Evolutionary conservation across 2,329 filamentous ascomycete species (phyloP), one percentile per base, ranked within the genome.

Genomic region (Bipolaris zeicola): DNA sequence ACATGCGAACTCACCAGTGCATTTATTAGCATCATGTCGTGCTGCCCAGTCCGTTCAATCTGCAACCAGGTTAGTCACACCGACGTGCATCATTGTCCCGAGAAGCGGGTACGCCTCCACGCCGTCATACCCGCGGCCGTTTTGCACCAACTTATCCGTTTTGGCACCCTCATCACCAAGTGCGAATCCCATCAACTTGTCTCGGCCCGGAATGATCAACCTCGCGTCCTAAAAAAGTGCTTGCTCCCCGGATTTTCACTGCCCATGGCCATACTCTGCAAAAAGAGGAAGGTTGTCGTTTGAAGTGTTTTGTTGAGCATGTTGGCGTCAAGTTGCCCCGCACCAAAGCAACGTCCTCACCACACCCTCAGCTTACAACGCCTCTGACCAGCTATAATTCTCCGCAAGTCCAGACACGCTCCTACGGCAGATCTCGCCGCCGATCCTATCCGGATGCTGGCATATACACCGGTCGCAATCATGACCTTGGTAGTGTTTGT

Each of bases 21-120:
- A 51, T 41, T 37, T 55, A 58, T 34, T 56, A 50, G 55, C 44
- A 53, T 53, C 50, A 73, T 73, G 71, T 67, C 64, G 65, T 75
- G 71, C 71, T 73, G 70, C 71, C 72, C 70, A 73, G 69, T 68
- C 67, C 60, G 64, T 63, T 63, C 31, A 52, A 62, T 62, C 48
- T 57, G 51, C 55, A 54, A n/a, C 52, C 46, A 63, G 47, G 48
- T 61, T 65, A 66, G 64, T 63, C 60, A 67, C 57, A 50, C 38
- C 55, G 50, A 50, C 47, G 39, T 59, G 54, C 58, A 61, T 62
- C 53, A 43, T 52, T 55, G 57, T 61, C 60, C 66, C 52, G 57
- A 55, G 61, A 56, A 64, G 61, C 65, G 64, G 66, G 65, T 68
- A 69, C 59, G 48, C 56, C 38, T 60, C 39, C 47, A 57, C 51